A percentile compares a stretch with the other conserved stretches of the same genome.
These are phyloP conservation scores for Chloris gayana DNA, from an alignment of 176 grass and related monocot genomes.

Conservation along the genomic window DNA sequence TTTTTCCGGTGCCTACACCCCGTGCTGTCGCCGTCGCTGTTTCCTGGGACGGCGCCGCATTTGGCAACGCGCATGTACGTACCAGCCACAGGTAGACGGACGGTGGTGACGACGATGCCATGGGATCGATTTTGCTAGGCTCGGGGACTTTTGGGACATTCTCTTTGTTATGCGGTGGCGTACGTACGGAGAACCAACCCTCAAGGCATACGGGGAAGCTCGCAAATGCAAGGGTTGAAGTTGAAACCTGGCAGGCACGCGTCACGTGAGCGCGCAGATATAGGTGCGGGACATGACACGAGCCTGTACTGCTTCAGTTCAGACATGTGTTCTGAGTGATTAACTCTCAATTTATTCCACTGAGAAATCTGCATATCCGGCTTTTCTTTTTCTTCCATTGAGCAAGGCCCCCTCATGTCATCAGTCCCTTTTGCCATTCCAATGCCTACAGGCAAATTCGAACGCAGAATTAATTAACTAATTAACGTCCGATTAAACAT, in stretches of 20 bases:
- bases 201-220: background rate
- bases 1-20: background rate
- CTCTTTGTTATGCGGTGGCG: background rate
- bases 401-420: background rate
- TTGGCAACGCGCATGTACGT: background rate
- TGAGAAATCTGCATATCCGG: background rate
- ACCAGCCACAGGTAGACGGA: background rate
- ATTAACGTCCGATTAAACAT: background rate
- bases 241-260: background rate
- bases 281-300: background rate
- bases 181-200: background rate
- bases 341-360: background rate
- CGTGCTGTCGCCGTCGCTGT: background rate
- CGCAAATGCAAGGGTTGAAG: background rate
- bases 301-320: background rate
- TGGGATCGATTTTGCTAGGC: background rate
- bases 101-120: background rate
- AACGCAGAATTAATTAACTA: too few species aligned
- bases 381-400: background rate
- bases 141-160: background rate
- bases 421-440: background rate
- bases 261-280: slow-evolving; percentile 5
- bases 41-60: background rate
- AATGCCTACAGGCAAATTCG: background rate
- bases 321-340: background rate